phyloP scores from a whole-genome alignment of 257 asterid genomes.

The Voacanga thouarsii region DNA sequence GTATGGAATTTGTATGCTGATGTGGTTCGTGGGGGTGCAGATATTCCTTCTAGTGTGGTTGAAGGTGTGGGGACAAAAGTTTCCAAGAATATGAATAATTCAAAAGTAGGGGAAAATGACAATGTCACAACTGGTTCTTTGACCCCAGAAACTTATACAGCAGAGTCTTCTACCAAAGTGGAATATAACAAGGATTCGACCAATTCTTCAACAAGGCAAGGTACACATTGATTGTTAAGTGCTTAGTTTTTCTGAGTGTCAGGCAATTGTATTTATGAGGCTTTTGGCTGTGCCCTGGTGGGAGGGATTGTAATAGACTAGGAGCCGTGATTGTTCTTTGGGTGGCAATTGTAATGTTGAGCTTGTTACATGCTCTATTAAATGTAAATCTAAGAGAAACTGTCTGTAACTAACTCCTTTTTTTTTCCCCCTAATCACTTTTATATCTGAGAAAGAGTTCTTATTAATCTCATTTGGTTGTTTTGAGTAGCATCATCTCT shows the following conservation, averaged over 20 bases:
- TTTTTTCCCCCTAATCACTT: not conserved
- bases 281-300: not conserved
- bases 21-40: constrained; percentile 23
- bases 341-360: not conserved
- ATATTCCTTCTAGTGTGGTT: constrained; percentile 19
- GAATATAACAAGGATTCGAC: constrained; percentile 27
- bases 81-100: constrained; percentile 28
- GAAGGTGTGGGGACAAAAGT: constrained; percentile 31
- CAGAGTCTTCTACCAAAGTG: constrained; percentile 18
- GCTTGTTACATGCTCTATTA: not conserved
- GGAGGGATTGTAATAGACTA: not conserved
- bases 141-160: constrained; percentile 15
- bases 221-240: constrained; percentile 18
- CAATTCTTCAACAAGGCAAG: constrained; percentile 31
- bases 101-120: constrained; percentile 31
- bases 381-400: not conserved
- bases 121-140: constrained; percentile 31
- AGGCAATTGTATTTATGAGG: not conserved
- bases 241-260: not conserved
- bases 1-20: not conserved
- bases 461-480: not conserved
- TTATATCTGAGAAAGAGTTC: not conserved
- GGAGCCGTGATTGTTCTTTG: not conserved
- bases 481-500: not conserved
- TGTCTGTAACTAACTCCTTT: no score